phyloP scores from a whole-genome alignment of 1,284 basidiomycete genomes.

The Moesziomyces sp. region DNA sequence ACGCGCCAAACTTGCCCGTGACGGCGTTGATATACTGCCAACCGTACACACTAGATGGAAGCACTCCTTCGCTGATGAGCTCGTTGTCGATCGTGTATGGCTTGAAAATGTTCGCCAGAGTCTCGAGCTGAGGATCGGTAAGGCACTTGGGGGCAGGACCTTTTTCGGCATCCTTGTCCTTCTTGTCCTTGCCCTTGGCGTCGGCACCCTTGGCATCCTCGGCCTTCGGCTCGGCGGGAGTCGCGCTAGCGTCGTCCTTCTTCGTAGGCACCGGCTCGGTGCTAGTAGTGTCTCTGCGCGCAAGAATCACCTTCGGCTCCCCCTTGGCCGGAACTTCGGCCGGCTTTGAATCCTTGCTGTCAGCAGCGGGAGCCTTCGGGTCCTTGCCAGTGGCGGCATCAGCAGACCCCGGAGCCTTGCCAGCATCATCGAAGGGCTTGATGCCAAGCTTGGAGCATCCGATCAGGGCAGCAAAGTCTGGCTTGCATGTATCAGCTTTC shows the following conservation, averaged over 20 bases:
- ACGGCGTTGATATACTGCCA: constrained; percentile 28
- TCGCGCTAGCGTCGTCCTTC: not conserved
- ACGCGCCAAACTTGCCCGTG: constrained; percentile 19
- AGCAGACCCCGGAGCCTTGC: not conserved
- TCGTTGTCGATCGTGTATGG: constrained; percentile 19
- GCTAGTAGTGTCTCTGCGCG: no score
- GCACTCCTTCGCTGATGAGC: constrained; percentile 37
- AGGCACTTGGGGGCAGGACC: constrained; percentile 20
- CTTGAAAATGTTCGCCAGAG: constrained; percentile 34
- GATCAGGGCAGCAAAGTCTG: constrained; percentile 21
- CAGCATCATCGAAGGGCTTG: not conserved
- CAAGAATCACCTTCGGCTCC: not conserved
- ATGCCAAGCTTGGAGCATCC: constrained; percentile 19
- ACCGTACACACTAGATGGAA: constrained; percentile 32
- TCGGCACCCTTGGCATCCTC: not conserved
- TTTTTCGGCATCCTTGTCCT: constrained; percentile 1
- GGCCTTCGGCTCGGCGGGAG: not conserved
- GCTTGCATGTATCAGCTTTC: constrained; percentile 34
- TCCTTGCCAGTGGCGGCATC: not conserved
- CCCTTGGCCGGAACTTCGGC: not conserved
- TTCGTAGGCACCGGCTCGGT: not conserved
- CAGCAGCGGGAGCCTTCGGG: not conserved
- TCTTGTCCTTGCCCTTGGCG: constrained; percentile 1
- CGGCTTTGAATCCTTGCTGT: not conserved
- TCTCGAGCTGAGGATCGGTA: constrained; percentile 34